phyloP scores from a whole-genome alignment of 176 grass and related monocot species.

The Juncus effusus region DNA sequence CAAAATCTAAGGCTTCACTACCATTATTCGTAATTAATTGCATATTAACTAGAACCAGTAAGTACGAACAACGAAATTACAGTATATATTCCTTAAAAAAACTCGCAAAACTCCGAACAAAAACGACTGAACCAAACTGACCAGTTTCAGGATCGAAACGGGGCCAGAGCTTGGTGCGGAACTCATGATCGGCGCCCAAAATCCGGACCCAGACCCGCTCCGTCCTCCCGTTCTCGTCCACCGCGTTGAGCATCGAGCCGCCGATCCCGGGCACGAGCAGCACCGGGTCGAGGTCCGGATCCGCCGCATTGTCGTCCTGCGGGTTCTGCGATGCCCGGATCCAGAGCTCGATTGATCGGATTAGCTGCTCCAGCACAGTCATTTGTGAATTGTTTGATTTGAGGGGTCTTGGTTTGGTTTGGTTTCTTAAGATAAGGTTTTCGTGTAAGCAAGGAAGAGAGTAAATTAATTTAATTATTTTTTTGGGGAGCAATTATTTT shows the following conservation, averaged over 20 bases:
- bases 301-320: constrained; percentile 29
- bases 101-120: no score
- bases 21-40: no score
- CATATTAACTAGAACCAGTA: no score
- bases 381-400: constrained; percentile 4
- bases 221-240: constrained; percentile 70
- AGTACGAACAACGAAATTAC: no score
- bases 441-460: not conserved
- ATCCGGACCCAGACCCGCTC: constrained; percentile 90
- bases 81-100: no score
- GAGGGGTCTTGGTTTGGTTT: not conserved
- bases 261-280: constrained; percentile 81
- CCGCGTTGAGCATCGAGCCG: constrained; percentile 68
- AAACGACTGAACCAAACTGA: constrained; percentile 3
- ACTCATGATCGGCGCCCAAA: constrained; percentile 79
- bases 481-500: no score
- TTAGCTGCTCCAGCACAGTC: constrained; percentile 68
- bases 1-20: no score
- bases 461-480: no score
- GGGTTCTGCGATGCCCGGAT: constrained; percentile 43
- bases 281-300: constrained; percentile 77
- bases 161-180: constrained; percentile 69
- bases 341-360: constrained; percentile 79
- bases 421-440: constrained; percentile 9
- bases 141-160: constrained; percentile 77